A percentile compares a stretch with the other conserved stretches of the same genome.
Conservation (phyloP, 495 filamentous ascomycete genomes). For the Rusavskia elegans region DNA sequence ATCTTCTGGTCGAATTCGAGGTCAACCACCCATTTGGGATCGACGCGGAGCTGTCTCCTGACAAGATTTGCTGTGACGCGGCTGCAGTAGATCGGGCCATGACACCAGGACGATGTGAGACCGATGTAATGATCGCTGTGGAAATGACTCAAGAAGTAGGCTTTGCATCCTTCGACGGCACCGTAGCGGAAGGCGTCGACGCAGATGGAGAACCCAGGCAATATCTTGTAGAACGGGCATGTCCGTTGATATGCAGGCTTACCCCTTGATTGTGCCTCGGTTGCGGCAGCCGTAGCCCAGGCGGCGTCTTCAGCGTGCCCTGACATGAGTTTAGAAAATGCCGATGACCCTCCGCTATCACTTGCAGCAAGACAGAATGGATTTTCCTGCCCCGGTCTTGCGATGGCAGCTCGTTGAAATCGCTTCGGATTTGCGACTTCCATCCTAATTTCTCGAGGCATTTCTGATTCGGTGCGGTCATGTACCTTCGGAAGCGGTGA, state of each 20-base stretch:
- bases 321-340: slow-evolving; percentile 86
- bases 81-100: slow-evolving; percentile 95
- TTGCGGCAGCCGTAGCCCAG: slow-evolving; percentile 73
- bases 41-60: slow-evolving; percentile 66
- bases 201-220: slow-evolving; percentile 79
- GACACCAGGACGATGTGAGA: slow-evolving; percentile 71
- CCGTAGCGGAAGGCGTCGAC: slow-evolving; percentile 97
- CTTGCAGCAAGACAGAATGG: slow-evolving; percentile 42
- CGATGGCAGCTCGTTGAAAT: slow-evolving; percentile 49
- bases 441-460: slow-evolving; percentile 10
- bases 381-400: slow-evolving; percentile 60
- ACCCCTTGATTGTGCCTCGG: slow-evolving; percentile 63
- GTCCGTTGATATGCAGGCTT: slow-evolving; percentile 79
- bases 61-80: slow-evolving; percentile 83
- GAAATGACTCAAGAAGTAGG: slow-evolving; percentile 96
- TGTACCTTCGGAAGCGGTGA: slow-evolving; percentile 26
- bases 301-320: slow-evolving; percentile 77
- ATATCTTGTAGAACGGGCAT: slow-evolving; percentile 97
- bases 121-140: slow-evolving; percentile 97
- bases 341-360: slow-evolving; percentile 32
- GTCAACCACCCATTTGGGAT: slow-evolving; percentile 70
- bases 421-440: slow-evolving; percentile 30
- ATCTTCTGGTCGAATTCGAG: slow-evolving; percentile 72
- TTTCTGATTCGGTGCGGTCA: slow-evolving; percentile 11
- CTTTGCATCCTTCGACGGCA: slow-evolving; percentile 75